Conservation (phyloP, 139 green algal genomes). For the Picochlorum sp. region DNA sequence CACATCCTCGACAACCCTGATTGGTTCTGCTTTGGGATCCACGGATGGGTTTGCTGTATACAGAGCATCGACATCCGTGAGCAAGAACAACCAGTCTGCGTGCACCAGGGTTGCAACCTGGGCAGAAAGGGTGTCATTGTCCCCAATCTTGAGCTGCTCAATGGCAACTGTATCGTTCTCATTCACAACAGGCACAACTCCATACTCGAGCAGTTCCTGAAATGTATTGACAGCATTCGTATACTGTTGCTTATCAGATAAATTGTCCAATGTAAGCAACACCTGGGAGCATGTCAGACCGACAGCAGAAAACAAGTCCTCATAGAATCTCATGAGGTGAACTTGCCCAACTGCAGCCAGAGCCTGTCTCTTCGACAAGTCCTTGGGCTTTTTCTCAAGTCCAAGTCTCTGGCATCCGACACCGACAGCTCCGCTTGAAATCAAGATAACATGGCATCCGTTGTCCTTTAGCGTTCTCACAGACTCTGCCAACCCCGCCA, state of each 20-base stretch:
- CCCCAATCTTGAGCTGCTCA: conserved; percentile 79
- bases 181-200: conserved; percentile 82
- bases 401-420: conserved; percentile 75
- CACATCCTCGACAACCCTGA: conserved; percentile 74
- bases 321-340: conserved; percentile 91
- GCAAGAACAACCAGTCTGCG: conserved; percentile 86
- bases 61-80: conserved; percentile 87
- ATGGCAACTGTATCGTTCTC: conserved; percentile 92
- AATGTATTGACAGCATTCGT: conserved; percentile 86
- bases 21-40: conserved; percentile 38
- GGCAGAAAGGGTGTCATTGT: conserved; percentile 93
- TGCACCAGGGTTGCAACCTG: conserved; percentile 82
- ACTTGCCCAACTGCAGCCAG: conserved; percentile 76
- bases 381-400: conserved; percentile 45
- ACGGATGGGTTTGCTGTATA: conserved; percentile 74
- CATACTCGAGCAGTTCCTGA: conserved; percentile 68
- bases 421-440: conserved; percentile 82
- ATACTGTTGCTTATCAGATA: conserved; percentile 75
- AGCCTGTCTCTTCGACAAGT: conserved; percentile 75
- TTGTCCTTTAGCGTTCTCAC: conserved; percentile 33
- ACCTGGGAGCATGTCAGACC: conserved; percentile 78
- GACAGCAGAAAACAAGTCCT: conserved; percentile 77
- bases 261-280: conserved; percentile 85
- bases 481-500: conserved; percentile 68
- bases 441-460: conserved; percentile 75